phyloP scores from a whole-genome alignment of 2,329 filamentous ascomycete species.

The Fusarium pseudocircinatum region DNA sequence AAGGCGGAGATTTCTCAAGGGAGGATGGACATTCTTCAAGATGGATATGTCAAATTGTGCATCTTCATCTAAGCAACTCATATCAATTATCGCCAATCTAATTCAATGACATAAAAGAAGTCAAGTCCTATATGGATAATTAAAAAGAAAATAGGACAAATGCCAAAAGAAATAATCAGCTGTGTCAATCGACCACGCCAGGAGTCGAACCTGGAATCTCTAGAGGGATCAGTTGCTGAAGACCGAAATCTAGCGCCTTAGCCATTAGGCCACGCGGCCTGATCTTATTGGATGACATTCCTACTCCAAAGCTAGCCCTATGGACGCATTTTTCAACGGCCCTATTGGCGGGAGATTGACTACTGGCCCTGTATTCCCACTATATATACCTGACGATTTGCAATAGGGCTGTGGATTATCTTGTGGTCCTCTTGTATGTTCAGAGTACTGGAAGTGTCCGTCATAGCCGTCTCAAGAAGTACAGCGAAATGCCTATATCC shows the following conservation, averaged over 20 bases:
- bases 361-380: rapidly evolving
- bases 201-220: background rate
- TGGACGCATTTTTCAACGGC: rapidly evolving
- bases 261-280: background rate
- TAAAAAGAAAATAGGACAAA: rapidly evolving
- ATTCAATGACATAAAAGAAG: background rate
- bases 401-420: background rate
- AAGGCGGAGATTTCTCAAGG: background rate
- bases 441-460: rapidly evolving
- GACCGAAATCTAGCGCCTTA: background rate
- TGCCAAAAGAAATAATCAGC: background rate
- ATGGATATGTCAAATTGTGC: rapidly evolving
- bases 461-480: background rate
- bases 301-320: rapidly evolving
- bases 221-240: background rate
- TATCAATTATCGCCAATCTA: rapidly evolving
- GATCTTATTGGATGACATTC: background rate
- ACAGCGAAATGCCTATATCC: background rate
- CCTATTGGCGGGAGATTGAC: no score
- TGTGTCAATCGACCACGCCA: background rate
- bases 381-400: rapidly evolving
- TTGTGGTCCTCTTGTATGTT: background rate
- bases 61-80: rapidly evolving
- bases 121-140: no score
- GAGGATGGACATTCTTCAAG: background rate